phyloP scores from a whole-genome alignment of 177 flowering plant genomes.

The Tripterygium wilfordii region DNA sequence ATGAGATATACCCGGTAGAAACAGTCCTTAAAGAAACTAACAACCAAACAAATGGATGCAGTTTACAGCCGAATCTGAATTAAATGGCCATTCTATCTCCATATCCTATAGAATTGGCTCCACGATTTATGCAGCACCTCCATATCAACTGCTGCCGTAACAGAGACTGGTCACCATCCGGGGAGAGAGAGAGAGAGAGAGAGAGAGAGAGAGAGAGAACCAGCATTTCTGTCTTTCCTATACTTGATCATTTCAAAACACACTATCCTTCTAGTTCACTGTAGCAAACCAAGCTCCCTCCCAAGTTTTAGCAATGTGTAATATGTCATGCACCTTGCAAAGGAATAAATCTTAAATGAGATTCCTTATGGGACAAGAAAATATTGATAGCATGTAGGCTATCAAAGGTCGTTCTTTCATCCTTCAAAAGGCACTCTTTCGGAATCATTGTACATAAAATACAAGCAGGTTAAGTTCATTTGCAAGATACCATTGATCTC shows the following conservation, averaged over 20 bases:
- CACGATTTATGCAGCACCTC: slow-evolving; percentile 36
- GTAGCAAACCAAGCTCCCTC: slow-evolving; percentile 67
- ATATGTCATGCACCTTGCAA: slow-evolving; percentile 64
- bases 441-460: too few species aligned
- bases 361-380: background rate
- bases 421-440: background rate
- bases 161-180: slow-evolving; percentile 67
- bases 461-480: too few species aligned
- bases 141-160: slow-evolving; percentile 60
- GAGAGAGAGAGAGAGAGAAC: slow-evolving; percentile 73
- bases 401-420: background rate
- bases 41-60: slow-evolving; percentile 2
- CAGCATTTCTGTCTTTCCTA: slow-evolving; percentile 75
- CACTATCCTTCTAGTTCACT: slow-evolving; percentile 73
- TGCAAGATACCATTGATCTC: too few species aligned
- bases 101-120: slow-evolving; percentile 37
- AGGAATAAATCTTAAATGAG: slow-evolving; percentile 9
- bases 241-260: slow-evolving; percentile 69
- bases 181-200: too few species aligned
- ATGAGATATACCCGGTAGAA: background rate
- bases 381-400: background rate
- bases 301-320: slow-evolving; percentile 54
- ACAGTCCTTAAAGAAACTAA: background rate
- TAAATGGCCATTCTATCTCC: slow-evolving; percentile 84
- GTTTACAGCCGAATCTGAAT: slow-evolving; percentile 48